Conservation (phyloP, 169 alveolate genomes). For the Babesia divergens region DNA sequence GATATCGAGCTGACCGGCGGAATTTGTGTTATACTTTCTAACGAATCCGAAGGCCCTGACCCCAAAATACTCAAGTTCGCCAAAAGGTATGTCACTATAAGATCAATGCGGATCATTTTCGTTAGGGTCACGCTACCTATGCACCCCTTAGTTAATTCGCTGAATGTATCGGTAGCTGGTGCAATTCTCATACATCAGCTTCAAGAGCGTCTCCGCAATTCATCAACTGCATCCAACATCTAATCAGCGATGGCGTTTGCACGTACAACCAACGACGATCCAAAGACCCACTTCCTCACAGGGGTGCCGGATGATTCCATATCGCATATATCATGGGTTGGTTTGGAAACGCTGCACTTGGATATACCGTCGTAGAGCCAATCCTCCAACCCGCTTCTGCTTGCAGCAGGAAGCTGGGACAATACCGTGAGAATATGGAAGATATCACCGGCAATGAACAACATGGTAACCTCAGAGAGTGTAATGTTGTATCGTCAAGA, state of each 20-base stretch:
- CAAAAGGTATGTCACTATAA: constrained; percentile 4
- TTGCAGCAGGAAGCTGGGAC: constrained; percentile 68
- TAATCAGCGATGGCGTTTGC: constrained; percentile 29
- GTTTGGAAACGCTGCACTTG: too few species aligned
- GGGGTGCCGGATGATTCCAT: constrained; percentile 62
- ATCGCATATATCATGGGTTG: constrained; percentile 62
- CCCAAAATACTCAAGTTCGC: constrained; percentile 43
- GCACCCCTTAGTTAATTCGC: constrained; percentile 75
- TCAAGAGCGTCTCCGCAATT: not conserved
- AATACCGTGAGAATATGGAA: constrained; percentile 57
- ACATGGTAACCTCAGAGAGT: constrained; percentile 31
- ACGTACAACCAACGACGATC: constrained; percentile 39
- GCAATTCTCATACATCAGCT: constrained; percentile 72
- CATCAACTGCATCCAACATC: not conserved
- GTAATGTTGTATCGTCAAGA: constrained; percentile 38
- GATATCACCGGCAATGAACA: constrained; percentile 17
- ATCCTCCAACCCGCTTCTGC: constrained; percentile 53
- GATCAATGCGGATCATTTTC: not conserved
- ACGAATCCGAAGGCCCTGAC: constrained; percentile 60
- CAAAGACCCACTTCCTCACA: constrained; percentile 38
- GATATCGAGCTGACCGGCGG: constrained; percentile 24
- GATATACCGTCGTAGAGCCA: too few species aligned
- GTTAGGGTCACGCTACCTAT: constrained; percentile 68
- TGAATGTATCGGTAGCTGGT: constrained; percentile 77
- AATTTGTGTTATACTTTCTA: constrained; percentile 52